Evolutionary conservation across 768 basidiomycete genomes (phyloP).

Genomic region (Russula lepida): DNA sequence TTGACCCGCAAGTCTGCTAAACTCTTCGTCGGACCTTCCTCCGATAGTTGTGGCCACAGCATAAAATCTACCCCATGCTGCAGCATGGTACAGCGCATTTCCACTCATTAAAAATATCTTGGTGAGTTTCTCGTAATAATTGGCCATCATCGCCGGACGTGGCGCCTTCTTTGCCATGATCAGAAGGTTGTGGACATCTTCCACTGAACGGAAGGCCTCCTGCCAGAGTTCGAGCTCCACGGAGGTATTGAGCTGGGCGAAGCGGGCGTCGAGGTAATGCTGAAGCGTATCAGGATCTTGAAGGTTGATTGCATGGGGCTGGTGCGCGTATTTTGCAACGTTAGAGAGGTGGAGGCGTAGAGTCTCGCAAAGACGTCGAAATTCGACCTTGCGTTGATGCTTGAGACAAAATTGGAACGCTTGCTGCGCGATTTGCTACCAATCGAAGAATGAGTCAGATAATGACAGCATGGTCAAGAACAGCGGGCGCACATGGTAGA

Average conservation of each 20-base stretch:
- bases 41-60: conserved; percentile 62
- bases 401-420: conserved; percentile 95
- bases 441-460: neutral
- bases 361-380: conserved; percentile 93
- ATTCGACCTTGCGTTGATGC: conserved; percentile 92
- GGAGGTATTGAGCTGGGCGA: conserved; percentile 91
- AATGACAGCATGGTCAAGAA: neutral
- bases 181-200: conserved; percentile 94
- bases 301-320: conserved; percentile 90
- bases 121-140: conserved; percentile 97
- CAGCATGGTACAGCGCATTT: conserved; percentile 92
- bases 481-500: conserved; percentile 73
- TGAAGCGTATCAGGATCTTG: conserved; percentile 91
- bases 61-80: conserved; percentile 88
- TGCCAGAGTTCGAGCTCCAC: conserved; percentile 99
- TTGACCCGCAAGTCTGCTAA: conserved; percentile 75
- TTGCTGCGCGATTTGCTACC: conserved; percentile 88
- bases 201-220: conserved; percentile 95
- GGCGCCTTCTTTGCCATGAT: conserved; percentile 90
- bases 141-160: conserved; percentile 94
- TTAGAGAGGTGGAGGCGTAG: conserved; percentile 91
- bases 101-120: conserved; percentile 95
- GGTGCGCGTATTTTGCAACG: conserved; percentile 91
- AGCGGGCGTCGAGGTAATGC: conserved; percentile 93
- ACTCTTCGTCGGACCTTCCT: conserved; percentile 69